Conservation (phyloP, 495 filamentous ascomycete species). For the Penicillium malachiteum region DNA sequence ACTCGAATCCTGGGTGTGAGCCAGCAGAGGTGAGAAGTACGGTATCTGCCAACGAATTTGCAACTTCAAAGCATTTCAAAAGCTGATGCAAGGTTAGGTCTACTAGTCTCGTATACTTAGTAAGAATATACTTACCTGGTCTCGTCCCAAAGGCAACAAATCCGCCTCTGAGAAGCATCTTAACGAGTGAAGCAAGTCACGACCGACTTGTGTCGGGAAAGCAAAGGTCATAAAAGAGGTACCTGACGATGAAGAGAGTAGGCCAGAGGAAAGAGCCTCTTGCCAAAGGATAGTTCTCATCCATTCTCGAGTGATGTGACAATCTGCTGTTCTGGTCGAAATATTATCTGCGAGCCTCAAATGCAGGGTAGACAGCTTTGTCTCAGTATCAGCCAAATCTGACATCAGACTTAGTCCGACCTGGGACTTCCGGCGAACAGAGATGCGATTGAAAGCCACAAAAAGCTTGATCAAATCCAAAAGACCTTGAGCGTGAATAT, state of each 20-base stretch:
- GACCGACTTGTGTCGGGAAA: slow-evolving; percentile 67
- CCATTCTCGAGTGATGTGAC: slow-evolving; percentile 54
- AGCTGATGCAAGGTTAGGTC: slow-evolving; percentile 10
- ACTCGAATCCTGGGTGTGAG: slow-evolving; percentile 10
- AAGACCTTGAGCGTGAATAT: slow-evolving; percentile 26
- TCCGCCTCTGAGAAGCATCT: slow-evolving; percentile 25
- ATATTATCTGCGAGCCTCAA: slow-evolving; percentile 9
- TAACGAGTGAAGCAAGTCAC: slow-evolving; percentile 58
- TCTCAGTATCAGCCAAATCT: slow-evolving; percentile 21
- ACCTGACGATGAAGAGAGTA: slow-evolving; percentile 53
- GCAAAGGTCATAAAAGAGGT: slow-evolving; percentile 66
- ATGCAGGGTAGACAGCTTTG: slow-evolving; percentile 17
- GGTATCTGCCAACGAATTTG: slow-evolving; percentile 35
- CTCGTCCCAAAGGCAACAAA: slow-evolving; percentile 32
- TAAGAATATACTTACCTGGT: slow-evolving; percentile 23
- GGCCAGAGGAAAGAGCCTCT: slow-evolving; percentile 51
- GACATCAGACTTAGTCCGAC: neutral
- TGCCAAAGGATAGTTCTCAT: slow-evolving; percentile 78
- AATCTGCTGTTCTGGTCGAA: slow-evolving; percentile 29
- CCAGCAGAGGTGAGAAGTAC: slow-evolving; percentile 19
- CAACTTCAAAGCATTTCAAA: slow-evolving; percentile 35
- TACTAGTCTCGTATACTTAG: neutral
- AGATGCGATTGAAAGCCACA: slow-evolving; percentile 25
- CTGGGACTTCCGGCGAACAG: slow-evolving; percentile 4
- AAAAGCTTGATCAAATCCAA: slow-evolving; percentile 30